Conservation (phyloP, 139 green algal species). For the Mychonastes homosphaera region DNA sequence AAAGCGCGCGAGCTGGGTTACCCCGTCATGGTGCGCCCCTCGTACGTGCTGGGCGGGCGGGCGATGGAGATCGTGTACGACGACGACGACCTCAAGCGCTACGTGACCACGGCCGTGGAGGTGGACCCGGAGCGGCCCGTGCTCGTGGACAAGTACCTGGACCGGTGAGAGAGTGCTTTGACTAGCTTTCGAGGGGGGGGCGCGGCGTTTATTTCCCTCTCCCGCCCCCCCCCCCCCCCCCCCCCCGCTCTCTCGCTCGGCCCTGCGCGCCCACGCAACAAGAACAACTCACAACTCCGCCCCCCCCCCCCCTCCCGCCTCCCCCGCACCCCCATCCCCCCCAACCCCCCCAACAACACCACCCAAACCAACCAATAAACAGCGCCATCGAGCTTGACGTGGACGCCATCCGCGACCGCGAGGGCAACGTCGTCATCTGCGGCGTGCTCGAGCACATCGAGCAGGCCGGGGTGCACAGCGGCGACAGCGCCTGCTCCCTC, state of each 20-base stretch:
- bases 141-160: slow-evolving; percentile 95
- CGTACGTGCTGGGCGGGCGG: slow-evolving; percentile 92
- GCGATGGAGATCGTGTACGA: slow-evolving; percentile 98
- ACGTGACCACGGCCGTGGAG: slow-evolving; percentile 54
- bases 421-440: slow-evolving; percentile 93
- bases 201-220: neutral
- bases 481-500: slow-evolving; percentile 93
- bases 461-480: slow-evolving; percentile 92
- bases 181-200: neutral
- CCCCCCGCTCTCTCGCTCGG: too few species aligned
- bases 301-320: too few species aligned
- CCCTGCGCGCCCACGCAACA: too few species aligned
- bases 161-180: slow-evolving; percentile 7
- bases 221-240: too few species aligned
- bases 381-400: slow-evolving; percentile 95
- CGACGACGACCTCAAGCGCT: slow-evolving; percentile 67
- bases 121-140: slow-evolving; percentile 89
- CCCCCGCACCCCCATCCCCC: neutral
- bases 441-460: slow-evolving; percentile 99
- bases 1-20: slow-evolving; percentile 80
- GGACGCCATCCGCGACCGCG: slow-evolving; percentile 79
- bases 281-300: too few species aligned
- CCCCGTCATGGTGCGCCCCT: slow-evolving; percentile 95
- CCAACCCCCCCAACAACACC: neutral
- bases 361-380: slow-evolving; percentile 44